Percentiles rank a stretch among this genome's conserved stretches.
Conservation (phyloP, 1,284 basidiomycete genomes). For the Trametes hirsuta region DNA sequence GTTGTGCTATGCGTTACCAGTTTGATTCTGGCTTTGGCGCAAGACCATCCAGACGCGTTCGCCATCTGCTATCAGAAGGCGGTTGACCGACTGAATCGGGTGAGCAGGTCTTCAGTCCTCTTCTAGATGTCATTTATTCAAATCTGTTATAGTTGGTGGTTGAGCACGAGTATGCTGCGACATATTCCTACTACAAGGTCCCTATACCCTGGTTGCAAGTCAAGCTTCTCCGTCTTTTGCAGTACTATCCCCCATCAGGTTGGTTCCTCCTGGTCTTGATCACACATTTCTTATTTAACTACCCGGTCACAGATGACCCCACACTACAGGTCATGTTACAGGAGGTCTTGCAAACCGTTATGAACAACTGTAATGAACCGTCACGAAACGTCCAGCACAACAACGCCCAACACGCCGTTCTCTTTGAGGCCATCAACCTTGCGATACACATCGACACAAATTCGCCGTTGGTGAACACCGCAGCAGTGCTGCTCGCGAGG, state of each 20-base stretch:
- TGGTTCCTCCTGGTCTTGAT: constrained; percentile 21
- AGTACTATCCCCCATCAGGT: constrained; percentile 96
- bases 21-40: constrained; percentile 93
- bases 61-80: constrained; percentile 93
- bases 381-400: constrained; percentile 97
- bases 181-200: constrained; percentile 97
- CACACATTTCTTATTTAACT: neutral
- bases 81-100: constrained; percentile 86
- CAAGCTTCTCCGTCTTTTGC: constrained; percentile 90
- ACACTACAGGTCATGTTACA: constrained; percentile 79
- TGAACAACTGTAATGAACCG: constrained; percentile 91
- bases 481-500: constrained; percentile 90
- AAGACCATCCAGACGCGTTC: constrained; percentile 91
- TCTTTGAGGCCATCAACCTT: constrained; percentile 97
- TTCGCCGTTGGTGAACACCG: constrained; percentile 86
- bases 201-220: constrained; percentile 99
- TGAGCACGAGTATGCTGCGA: constrained; percentile 85
- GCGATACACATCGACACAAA: constrained; percentile 96
- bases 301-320: constrained; percentile 70
- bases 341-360: constrained; percentile 87
- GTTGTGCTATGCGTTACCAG: constrained; percentile 95
- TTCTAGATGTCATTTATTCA: constrained; percentile 1
- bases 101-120: constrained; percentile 41
- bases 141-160: constrained; percentile 72
- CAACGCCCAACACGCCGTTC: constrained; percentile 97